Conservation (phyloP, 1,284 basidiomycete genomes). For the Cutaneotrichosporon cutaneum region DNA sequence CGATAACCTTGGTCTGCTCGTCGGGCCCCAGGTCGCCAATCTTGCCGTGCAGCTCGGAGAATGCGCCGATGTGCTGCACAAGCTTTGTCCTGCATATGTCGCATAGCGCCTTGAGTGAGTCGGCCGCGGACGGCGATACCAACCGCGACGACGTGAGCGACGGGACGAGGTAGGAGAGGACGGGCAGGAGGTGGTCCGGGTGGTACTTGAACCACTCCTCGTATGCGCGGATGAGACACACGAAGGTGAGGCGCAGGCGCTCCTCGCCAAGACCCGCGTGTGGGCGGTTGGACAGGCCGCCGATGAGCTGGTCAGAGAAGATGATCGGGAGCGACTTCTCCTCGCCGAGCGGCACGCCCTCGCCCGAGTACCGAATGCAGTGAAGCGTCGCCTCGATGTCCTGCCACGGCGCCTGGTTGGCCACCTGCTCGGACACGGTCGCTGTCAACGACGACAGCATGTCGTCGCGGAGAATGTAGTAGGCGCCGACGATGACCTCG, state of each 20-base stretch:
- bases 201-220: slow-evolving; percentile 75
- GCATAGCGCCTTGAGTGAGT: slow-evolving; percentile 76
- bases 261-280: slow-evolving; percentile 51
- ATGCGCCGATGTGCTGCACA: slow-evolving; percentile 75
- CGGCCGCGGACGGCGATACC: slow-evolving; percentile 71
- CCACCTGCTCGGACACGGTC: slow-evolving; percentile 59
- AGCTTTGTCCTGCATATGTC: slow-evolving; percentile 78
- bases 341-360: slow-evolving; percentile 75
- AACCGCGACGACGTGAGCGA: slow-evolving; percentile 62
- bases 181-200: slow-evolving; percentile 55
- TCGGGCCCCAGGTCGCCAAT: slow-evolving; percentile 74
- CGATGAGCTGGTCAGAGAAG: slow-evolving; percentile 69
- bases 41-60: slow-evolving; percentile 75
- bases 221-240: slow-evolving; percentile 71
- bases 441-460: slow-evolving; percentile 70
- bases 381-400: slow-evolving; percentile 80
- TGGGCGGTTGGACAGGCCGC: slow-evolving; percentile 64
- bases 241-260: slow-evolving; percentile 68
- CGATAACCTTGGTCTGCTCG: slow-evolving; percentile 82
- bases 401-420: slow-evolving; percentile 48
- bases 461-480: slow-evolving; percentile 77
- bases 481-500: slow-evolving; percentile 87
- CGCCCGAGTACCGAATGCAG: slow-evolving; percentile 78
- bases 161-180: slow-evolving; percentile 67
- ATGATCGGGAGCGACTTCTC: slow-evolving; percentile 64